Evolutionary conservation across 2,329 filamentous ascomycete genomes (phyloP).

Genomic region (Paraphoma sp.): DNA sequence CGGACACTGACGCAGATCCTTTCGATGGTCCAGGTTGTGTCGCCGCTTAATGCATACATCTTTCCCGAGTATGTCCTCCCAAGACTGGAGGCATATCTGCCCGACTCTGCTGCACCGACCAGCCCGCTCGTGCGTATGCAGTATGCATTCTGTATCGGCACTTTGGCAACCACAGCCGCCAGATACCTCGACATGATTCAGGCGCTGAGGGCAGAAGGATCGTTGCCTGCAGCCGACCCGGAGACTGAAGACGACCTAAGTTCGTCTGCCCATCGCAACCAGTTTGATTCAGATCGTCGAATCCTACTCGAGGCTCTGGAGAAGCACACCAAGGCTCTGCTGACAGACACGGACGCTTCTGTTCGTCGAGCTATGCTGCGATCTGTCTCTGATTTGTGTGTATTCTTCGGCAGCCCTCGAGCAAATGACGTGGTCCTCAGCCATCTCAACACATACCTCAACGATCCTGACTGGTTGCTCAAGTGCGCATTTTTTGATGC

Average conservation of each 20-base stretch:
- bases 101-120: conserved; percentile 52
- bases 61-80: conserved; percentile 72
- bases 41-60: conserved; percentile 72
- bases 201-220: conserved; percentile 82
- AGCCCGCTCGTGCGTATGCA: conserved; percentile 81
- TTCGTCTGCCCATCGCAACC: conserved; percentile 74
- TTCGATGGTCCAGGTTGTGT: conserved; percentile 86
- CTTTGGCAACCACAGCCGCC: conserved; percentile 82
- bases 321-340: conserved; percentile 82
- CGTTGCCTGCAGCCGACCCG: conserved; percentile 77
- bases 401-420: conserved; percentile 92
- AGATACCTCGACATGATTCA: conserved; percentile 91
- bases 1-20: conserved; percentile 84
- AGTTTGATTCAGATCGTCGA: conserved; percentile 85
- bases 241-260: conserved; percentile 78
- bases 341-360: conserved; percentile 84
- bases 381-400: conserved; percentile 88
- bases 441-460: conserved; percentile 95
- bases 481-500: conserved; percentile 97
- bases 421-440: conserved; percentile 96
- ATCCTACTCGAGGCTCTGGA: conserved; percentile 88
- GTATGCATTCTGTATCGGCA: conserved; percentile 91
- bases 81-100: conserved; percentile 63
- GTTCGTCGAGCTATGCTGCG: conserved; percentile 90
- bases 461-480: conserved; percentile 94